Percentiles rank a stretch among this genome's conserved stretches.
These are phyloP conservation scores for Amoebophrya sp. DNA, from an alignment of 169 alveolate species.

Conservation along the genomic window DNA sequence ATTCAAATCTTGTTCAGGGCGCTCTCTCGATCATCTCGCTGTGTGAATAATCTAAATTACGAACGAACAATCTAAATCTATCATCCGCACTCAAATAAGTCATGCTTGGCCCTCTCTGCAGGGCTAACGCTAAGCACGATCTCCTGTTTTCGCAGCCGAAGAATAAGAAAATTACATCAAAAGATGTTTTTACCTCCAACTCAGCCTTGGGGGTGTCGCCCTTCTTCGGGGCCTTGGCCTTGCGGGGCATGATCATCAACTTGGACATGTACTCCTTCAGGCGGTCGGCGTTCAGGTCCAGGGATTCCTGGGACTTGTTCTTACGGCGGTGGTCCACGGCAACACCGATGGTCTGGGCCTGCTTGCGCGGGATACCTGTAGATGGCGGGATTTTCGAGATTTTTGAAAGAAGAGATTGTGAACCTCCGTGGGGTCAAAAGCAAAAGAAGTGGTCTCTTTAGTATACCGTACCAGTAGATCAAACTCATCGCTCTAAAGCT, in stretches of 20 bases:
- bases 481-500: neutral
- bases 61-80: slow-evolving; percentile 28
- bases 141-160: too few species aligned
- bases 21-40: neutral
- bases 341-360: slow-evolving; percentile 95
- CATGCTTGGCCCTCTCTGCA: too few species aligned
- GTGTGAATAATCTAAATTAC: neutral
- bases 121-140: too few species aligned
- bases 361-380: slow-evolving; percentile 84
- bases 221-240: slow-evolving; percentile 82
- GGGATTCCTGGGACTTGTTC: slow-evolving; percentile 85
- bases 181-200: slow-evolving; percentile 40
- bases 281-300: slow-evolving; percentile 87
- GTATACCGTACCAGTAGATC: neutral
- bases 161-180: too few species aligned
- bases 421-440: neutral
- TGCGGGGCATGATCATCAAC: slow-evolving; percentile 89
- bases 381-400: slow-evolving; percentile 31
- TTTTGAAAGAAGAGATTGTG: neutral
- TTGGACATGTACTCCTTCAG: slow-evolving; percentile 88
- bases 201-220: slow-evolving; percentile 69
- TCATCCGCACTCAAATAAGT: neutral
- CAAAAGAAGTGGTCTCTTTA: neutral
- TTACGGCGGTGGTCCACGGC: slow-evolving; percentile 97
- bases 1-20: neutral